Conservation (phyloP, 768 basidiomycete genomes). For the Gelatoporia subvermispora region DNA sequence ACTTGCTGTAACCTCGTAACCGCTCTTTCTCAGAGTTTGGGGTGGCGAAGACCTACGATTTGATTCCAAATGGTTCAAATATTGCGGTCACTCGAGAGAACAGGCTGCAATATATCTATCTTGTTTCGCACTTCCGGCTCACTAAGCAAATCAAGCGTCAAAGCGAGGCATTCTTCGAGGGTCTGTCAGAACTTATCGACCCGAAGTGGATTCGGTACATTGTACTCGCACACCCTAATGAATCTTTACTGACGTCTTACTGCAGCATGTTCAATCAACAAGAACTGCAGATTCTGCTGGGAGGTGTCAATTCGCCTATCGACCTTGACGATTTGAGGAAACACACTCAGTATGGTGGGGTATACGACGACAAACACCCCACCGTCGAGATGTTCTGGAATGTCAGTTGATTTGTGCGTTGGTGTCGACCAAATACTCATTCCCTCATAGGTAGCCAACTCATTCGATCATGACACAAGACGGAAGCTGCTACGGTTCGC, state of each 20-base stretch:
- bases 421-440: neutral
- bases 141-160: constrained; percentile 85
- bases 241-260: neutral
- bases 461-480: constrained; percentile 78
- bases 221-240: neutral
- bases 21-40: constrained; percentile 63
- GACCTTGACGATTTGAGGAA: constrained; percentile 75
- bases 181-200: constrained; percentile 88
- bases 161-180: constrained; percentile 85
- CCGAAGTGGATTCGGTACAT: constrained; percentile 76
- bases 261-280: constrained; percentile 94
- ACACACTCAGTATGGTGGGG: constrained; percentile 80
- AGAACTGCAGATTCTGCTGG: constrained; percentile 88
- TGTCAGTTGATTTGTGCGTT: constrained; percentile 32
- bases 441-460: constrained; percentile 57
- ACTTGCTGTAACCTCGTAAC: neutral
- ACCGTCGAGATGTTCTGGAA: constrained; percentile 85
- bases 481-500: constrained; percentile 82
- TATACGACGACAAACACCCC: constrained; percentile 63
- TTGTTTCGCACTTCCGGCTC: constrained; percentile 83
- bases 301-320: constrained; percentile 81
- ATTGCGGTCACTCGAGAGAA: constrained; percentile 87
- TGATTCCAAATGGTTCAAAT: constrained; percentile 78
- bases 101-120: constrained; percentile 81
- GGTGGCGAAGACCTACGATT: constrained; percentile 65